Conservation (phyloP, 2,329 filamentous ascomycete genomes). For the Phaeoacremonium minimum region DNA sequence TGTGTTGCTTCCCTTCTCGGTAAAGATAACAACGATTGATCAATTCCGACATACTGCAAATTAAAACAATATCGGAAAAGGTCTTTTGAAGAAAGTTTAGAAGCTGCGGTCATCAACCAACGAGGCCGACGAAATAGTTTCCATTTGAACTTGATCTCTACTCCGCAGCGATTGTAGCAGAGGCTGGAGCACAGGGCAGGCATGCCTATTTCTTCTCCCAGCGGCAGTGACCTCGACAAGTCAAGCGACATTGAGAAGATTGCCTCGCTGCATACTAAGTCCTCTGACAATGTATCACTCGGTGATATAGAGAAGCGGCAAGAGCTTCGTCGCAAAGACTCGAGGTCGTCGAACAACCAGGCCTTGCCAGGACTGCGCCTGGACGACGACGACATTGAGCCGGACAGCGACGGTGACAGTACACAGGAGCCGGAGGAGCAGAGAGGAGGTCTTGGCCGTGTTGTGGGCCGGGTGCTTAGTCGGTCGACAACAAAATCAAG, state of each 20-base stretch:
- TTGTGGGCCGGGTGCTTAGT: constrained; percentile 33
- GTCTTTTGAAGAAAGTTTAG: too few relatives aligned
- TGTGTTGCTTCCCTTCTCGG: too few relatives aligned
- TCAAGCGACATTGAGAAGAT: constrained; percentile 1
- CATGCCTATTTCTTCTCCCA: too few relatives aligned
- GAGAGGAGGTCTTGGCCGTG: constrained; percentile 16
- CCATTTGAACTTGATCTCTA: too few relatives aligned
- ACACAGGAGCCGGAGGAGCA: constrained; percentile 8
- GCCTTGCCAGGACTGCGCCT: constrained; percentile 2
- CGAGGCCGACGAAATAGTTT: too few relatives aligned
- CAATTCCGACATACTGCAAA: too few relatives aligned
- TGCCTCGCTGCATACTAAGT: background rate
- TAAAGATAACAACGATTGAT: too few relatives aligned
- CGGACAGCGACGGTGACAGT: background rate
- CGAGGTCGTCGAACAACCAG: constrained; percentile 2
- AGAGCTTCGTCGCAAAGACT: background rate
- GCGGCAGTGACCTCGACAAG: background rate
- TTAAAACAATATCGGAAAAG: too few relatives aligned
- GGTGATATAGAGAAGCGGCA: constrained; percentile 1
- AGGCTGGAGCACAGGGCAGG: too few relatives aligned
- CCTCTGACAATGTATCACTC: background rate
- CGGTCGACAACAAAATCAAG: constrained; percentile 33
- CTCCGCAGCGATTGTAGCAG: too few relatives aligned
- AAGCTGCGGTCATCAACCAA: too few relatives aligned
- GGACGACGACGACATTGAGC: background rate